Conservation (phyloP, 2,329 filamentous ascomycete species). For the Fusarium coffeatum region DNA sequence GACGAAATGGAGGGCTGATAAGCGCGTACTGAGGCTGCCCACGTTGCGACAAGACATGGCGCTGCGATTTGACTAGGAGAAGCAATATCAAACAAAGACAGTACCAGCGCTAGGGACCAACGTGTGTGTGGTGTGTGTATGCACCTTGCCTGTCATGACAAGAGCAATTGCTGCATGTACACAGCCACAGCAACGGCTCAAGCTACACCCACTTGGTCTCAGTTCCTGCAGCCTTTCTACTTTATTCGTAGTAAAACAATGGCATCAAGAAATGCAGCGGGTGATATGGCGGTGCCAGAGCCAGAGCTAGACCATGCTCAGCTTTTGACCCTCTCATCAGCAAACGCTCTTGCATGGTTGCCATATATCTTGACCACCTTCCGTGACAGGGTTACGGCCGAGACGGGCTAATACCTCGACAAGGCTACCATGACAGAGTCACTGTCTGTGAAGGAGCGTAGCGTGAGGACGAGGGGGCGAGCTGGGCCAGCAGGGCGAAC, state of each 20-base stretch:
- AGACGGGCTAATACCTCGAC: conserved; percentile 44
- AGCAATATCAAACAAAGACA: conserved; percentile 41
- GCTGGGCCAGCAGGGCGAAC: conserved; percentile 43
- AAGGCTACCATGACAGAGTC: conserved; percentile 44
- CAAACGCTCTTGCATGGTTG: conserved; percentile 21
- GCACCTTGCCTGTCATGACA: conserved; percentile 21
- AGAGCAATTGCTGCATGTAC: conserved; percentile 11
- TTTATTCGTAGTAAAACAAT: conserved; percentile 27
- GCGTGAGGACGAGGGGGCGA: conserved; percentile 38
- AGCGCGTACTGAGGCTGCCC: conserved; percentile 37
- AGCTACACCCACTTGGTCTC: conserved; percentile 37
- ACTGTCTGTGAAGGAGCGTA: conserved; percentile 33
- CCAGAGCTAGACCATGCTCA: conserved; percentile 25
- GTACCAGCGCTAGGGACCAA: conserved; percentile 30
- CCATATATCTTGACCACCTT: conserved; percentile 42
- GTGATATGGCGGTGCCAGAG: conserved; percentile 17
- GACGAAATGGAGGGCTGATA: conserved; percentile 28
- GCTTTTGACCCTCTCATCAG: conserved; percentile 34
- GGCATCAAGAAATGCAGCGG: conserved; percentile 26
- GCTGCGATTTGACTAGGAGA: conserved; percentile 33
- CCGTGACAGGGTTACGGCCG: conserved; percentile 47
- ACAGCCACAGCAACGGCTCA: conserved; percentile 39
- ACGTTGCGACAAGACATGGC: conserved; percentile 44
- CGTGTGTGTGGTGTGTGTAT: conserved; percentile 13
- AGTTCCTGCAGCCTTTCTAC: conserved; percentile 40